Conservation (phyloP, 176 grass and related monocot species). For the Juncus inflexus region DNA sequence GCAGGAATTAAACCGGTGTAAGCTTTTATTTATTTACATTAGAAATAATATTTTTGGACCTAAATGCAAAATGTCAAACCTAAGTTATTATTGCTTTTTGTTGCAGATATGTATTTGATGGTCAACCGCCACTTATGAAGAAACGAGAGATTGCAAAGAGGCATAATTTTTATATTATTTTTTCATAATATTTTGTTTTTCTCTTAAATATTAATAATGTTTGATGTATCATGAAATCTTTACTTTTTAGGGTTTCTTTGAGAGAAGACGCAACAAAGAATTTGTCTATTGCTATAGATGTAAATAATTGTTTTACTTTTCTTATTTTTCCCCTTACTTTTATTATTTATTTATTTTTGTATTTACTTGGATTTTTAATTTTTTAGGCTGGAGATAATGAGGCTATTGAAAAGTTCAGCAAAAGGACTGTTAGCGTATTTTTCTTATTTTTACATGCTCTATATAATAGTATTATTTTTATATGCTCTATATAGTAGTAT, state of each 20-base stretch:
- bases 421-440: conserved; percentile 83
- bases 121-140: conserved; percentile 82
- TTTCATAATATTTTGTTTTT: conserved; percentile 19
- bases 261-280: conserved; percentile 61
- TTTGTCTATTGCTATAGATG: conserved; percentile 71
- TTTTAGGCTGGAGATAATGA: conserved; percentile 72
- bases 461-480: neutral
- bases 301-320: conserved; percentile 21
- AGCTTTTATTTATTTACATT: conserved; percentile 25
- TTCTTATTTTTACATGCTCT: neutral
- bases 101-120: conserved; percentile 93
- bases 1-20: conserved; percentile 97
- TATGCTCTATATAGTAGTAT: neutral
- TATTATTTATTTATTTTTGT: conserved; percentile 9
- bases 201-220: neutral
- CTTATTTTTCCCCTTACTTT: neutral
- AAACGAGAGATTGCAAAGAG: conserved; percentile 77
- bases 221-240: conserved; percentile 8
- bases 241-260: conserved; percentile 57
- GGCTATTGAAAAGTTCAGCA: conserved; percentile 79
- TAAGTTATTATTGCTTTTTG: conserved; percentile 20
- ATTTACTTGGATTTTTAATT: conserved; percentile 27
- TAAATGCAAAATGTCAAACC: conserved; percentile 21
- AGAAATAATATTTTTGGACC: conserved; percentile 11
- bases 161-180: conserved; percentile 28